Conservation (phyloP, 2,329 filamentous ascomycete genomes). For the Stagonosporopsis vannaccii region DNA sequence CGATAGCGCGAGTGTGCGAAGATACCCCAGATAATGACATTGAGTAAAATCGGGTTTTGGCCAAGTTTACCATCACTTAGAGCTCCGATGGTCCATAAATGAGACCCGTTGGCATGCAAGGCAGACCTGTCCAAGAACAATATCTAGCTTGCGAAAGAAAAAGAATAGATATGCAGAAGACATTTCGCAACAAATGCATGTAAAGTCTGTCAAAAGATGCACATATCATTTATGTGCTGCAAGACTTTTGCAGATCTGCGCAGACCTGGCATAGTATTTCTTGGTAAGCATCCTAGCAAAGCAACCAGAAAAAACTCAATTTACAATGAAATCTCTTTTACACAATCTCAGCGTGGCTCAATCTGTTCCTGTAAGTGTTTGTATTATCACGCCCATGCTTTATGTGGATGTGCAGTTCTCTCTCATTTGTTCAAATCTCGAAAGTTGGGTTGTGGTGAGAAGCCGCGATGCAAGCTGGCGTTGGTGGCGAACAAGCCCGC, state of each 20-base stretch:
- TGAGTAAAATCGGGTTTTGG: neutral
- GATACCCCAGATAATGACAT: neutral
- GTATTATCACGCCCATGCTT: neutral
- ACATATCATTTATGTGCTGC: too few relatives aligned
- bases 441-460: neutral
- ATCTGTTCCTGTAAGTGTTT: neutral
- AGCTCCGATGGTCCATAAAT: neutral
- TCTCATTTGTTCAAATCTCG: neutral
- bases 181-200: neutral
- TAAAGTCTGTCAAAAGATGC: too few relatives aligned
- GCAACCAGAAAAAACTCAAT: neutral
- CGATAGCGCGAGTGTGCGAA: constrained; percentile 26
- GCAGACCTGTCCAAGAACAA: too few relatives aligned
- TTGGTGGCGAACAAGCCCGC: constrained; percentile 7
- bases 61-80: neutral
- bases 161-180: too few relatives aligned
- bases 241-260: too few relatives aligned
- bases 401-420: too few relatives aligned
- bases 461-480: neutral
- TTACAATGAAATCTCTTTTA: too few relatives aligned
- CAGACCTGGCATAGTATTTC: too few relatives aligned
- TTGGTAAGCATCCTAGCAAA: neutral
- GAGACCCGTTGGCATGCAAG: neutral
- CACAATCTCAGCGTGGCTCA: too few relatives aligned
- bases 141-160: too few relatives aligned